Percentiles rank a stretch among this genome's conserved stretches.
Conservation (phyloP, 2,329 filamentous ascomycete species). For the Emmonsia crescens region DNA sequence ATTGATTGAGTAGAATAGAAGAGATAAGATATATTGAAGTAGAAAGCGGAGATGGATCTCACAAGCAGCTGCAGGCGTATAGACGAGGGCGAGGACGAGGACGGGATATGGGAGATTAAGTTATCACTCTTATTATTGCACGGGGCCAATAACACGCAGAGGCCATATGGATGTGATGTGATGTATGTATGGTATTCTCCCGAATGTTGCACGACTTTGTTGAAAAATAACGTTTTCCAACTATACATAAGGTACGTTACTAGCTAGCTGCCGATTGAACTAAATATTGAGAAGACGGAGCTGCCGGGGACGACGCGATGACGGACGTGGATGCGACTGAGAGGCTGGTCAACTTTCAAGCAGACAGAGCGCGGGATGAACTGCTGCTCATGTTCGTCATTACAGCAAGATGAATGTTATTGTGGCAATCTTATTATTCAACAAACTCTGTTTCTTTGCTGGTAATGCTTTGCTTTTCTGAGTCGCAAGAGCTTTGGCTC, state of each 20-base stretch:
- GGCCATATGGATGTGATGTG: neutral
- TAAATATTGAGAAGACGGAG: no score
- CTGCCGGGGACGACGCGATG: neutral
- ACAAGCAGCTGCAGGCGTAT: neutral
- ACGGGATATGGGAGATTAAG: neutral
- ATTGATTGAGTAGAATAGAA: neutral
- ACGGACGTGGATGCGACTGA: slow-evolving; percentile 1
- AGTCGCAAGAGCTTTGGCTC: neutral
- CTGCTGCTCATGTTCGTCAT: neutral
- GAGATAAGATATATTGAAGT: neutral
- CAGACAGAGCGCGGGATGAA: neutral
- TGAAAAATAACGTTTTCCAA: no score
- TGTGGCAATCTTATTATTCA: neutral
- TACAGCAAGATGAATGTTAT: neutral
- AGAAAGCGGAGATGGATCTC: neutral
- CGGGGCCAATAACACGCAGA: neutral
- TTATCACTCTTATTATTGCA: neutral
- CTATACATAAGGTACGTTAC: no score
- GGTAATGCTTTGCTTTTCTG: neutral
- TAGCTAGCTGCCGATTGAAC: no score
- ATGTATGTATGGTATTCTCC: no score
- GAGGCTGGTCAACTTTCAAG: neutral
- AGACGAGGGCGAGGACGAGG: neutral
- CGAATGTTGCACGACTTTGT: no score
- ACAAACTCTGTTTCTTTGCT: neutral